Percentiles rank a stretch among this genome's conserved stretches.
These are phyloP conservation scores for Pichia sp. DNA, from an alignment of 1,139 yeast species.

Conservation along the genomic window DNA sequence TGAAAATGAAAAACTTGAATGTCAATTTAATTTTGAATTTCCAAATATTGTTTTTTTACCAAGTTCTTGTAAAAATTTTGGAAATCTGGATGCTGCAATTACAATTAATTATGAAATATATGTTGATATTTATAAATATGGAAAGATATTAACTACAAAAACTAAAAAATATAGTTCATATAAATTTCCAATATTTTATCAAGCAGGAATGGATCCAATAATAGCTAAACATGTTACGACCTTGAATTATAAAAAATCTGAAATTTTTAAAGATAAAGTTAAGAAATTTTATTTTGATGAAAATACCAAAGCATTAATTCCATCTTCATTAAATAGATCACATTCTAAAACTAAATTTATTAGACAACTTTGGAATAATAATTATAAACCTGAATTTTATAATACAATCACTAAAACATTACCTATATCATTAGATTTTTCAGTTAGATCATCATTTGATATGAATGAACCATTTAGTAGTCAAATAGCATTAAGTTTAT, in stretches of 20 bases:
- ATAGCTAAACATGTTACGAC: neutral
- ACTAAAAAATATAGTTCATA: neutral
- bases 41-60: conserved; percentile 10
- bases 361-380: conserved; percentile 19
- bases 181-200: conserved; percentile 7
- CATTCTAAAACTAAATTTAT: conserved; percentile 20
- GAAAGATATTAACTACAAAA: conserved; percentile 3
- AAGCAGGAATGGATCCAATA: conserved; percentile 8
- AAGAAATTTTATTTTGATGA: conserved; percentile 18
- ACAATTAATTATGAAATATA: conserved; percentile 7
- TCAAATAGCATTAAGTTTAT: conserved; percentile 2
- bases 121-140: conserved; percentile 8
- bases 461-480: conserved; percentile 7
- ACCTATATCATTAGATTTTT: conserved; percentile 3
- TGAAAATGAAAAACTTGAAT: conserved; percentile 5
- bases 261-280: conserved; percentile 15
- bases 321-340: conserved; percentile 15
- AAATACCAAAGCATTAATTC: conserved; percentile 15
- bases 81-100: conserved; percentile 6
- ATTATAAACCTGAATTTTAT: conserved; percentile 17
- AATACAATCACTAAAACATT: conserved; percentile 10
- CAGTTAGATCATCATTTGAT: conserved; percentile 1
- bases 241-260: neutral
- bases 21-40: conserved; percentile 5
- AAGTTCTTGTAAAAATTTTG: conserved; percentile 7